phyloP scores from a whole-genome alignment of 2,329 filamentous ascomycete species.

The Cryoendolithus antarcticus region DNA sequence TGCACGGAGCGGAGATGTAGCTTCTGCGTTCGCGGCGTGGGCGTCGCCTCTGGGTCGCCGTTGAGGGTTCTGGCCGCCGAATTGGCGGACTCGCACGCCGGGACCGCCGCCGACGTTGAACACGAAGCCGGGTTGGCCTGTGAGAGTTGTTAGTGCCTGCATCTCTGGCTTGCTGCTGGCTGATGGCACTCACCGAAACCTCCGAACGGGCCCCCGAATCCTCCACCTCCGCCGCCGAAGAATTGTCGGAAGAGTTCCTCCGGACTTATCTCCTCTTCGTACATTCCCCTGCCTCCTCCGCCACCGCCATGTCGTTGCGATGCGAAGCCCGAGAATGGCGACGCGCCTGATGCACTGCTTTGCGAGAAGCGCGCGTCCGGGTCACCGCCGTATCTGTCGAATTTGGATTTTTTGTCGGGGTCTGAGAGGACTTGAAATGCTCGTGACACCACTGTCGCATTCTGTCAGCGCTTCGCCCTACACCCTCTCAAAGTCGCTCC shows the following conservation, averaged over 20 bases:
- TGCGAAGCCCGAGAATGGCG: slow-evolving; percentile 54
- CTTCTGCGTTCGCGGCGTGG: slow-evolving; percentile 38
- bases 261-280: slow-evolving; percentile 84
- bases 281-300: slow-evolving; percentile 53
- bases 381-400: slow-evolving; percentile 79
- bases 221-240: slow-evolving; percentile 62
- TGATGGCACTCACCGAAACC: slow-evolving; percentile 4
- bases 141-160: not conserved
- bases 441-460: slow-evolving; percentile 60
- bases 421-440: slow-evolving; percentile 91
- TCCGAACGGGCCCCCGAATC: slow-evolving; percentile 43
- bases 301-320: slow-evolving; percentile 29
- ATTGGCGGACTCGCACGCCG: slow-evolving; percentile 87
- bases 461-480: slow-evolving; percentile 1
- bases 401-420: slow-evolving; percentile 82
- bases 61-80: slow-evolving; percentile 68
- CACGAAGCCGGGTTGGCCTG: slow-evolving; percentile 70
- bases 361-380: slow-evolving; percentile 74
- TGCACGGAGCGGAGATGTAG: slow-evolving; percentile 34
- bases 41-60: slow-evolving; percentile 54
- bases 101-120: slow-evolving; percentile 83
- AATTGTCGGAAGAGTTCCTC: slow-evolving; percentile 97
- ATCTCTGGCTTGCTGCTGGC: not conserved
- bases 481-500: too few relatives aligned
- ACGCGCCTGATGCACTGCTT: slow-evolving; percentile 38